Percentiles rank a stretch among this genome's conserved stretches.
phyloP scores from a whole-genome alignment of 495 filamentous ascomycete genomes.

The Penicillium atrosanguineum region DNA sequence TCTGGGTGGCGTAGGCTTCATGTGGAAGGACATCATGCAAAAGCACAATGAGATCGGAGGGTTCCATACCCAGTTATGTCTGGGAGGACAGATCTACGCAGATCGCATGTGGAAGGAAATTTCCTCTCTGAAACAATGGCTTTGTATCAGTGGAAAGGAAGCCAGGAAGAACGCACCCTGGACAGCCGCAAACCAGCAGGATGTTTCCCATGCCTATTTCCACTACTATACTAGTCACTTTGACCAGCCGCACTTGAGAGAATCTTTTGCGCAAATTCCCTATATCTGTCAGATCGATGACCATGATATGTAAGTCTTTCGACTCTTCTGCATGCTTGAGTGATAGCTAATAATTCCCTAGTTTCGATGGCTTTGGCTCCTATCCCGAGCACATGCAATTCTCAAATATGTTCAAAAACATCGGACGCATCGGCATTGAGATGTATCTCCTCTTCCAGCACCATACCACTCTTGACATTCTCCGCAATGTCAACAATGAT shows the following conservation, averaged over 20 bases:
- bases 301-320: conserved; percentile 82
- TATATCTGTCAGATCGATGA: conserved; percentile 92
- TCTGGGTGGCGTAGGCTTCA: conserved; percentile 83
- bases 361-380: conserved; percentile 96
- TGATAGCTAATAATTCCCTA: conserved; percentile 33
- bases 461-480: conserved; percentile 91
- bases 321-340: background rate
- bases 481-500: conserved; percentile 81
- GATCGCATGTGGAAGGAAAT: conserved; percentile 97
- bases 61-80: conserved; percentile 88
- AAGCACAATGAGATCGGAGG: conserved; percentile 95
- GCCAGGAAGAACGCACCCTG: conserved; percentile 85
- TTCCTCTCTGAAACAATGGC: conserved; percentile 88
- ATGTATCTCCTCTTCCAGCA: conserved; percentile 99
- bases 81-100: conserved; percentile 94
- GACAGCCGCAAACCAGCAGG: conserved; percentile 92
- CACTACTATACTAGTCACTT: conserved; percentile 98
- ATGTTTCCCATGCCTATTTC: conserved; percentile 93
- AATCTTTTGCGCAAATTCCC: conserved; percentile 96
- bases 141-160: conserved; percentile 84
- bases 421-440: conserved; percentile 93
- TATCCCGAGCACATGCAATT: conserved; percentile 99
- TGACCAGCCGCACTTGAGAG: conserved; percentile 88
- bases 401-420: conserved; percentile 96
- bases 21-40: conserved; percentile 99